phyloP scores from a whole-genome alignment of 2,329 filamentous ascomycete species.

The Aspergillus sojae region DNA sequence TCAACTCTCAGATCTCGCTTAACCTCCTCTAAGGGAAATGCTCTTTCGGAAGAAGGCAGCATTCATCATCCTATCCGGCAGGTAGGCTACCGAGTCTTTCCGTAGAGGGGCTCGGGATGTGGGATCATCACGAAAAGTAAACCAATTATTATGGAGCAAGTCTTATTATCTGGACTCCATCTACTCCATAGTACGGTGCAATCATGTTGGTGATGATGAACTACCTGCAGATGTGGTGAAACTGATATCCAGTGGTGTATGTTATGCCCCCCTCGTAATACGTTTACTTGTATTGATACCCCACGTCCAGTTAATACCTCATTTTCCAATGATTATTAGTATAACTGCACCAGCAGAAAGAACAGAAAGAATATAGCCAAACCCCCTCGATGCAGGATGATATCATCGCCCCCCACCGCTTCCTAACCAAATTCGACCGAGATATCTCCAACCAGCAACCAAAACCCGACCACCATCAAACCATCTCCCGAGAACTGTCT shows the following conservation, averaged over 20 bases:
- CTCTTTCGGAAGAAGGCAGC: neutral
- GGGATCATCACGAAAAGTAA: neutral
- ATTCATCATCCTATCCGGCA: neutral
- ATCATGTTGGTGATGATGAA: neutral
- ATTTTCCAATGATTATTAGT: neutral
- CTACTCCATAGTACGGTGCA: neutral
- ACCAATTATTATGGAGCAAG: neutral
- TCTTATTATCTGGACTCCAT: neutral
- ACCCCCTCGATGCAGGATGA: neutral
- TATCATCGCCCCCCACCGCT: neutral
- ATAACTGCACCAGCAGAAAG: neutral
- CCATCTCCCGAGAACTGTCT: neutral
- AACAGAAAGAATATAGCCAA: neutral
- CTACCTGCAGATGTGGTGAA: neutral
- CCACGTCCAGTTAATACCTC: neutral
- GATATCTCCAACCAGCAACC: neutral
- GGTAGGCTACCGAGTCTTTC: neutral
- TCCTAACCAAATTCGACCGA: neutral
- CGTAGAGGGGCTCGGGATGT: neutral
- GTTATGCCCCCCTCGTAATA: neutral
- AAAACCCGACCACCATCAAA: neutral
- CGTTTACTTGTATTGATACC: neutral
- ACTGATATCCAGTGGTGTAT: neutral
- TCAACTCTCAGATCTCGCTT: neutral
- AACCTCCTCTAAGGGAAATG: neutral